These are phyloP conservation scores for Lithohypha guttulata DNA, from an alignment of 2,329 filamentous ascomycete species.

Conservation along the genomic window DNA sequence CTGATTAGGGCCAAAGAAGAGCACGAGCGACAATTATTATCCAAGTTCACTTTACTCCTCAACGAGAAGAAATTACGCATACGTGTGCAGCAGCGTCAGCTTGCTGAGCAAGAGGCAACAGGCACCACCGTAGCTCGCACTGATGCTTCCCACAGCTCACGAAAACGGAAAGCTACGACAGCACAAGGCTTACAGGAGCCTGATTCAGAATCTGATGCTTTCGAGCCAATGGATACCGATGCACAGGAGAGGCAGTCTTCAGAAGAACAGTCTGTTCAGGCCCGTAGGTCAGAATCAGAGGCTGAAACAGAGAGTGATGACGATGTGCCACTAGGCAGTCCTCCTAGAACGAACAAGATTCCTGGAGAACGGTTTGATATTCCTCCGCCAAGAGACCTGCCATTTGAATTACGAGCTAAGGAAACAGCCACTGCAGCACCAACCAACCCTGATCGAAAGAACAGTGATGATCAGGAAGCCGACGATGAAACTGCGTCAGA, in stretches of 20 bases:
- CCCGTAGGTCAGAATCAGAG: constrained; percentile 7
- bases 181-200: constrained; percentile 8
- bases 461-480: constrained; percentile 12
- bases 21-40: constrained; percentile 47
- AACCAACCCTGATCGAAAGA: no score
- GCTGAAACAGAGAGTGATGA: constrained; percentile 13
- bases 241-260: constrained; percentile 4
- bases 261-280: constrained; percentile 3
- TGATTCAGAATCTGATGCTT: constrained; percentile 17
- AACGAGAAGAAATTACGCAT: constrained; percentile 58
- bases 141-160: constrained; percentile 13
- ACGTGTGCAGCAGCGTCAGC: constrained; percentile 45
- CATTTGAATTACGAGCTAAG: no score
- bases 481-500: constrained; percentile 20
- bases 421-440: no score
- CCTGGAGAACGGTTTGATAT: not conserved
- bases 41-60: constrained; percentile 47
- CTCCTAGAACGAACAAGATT: not conserved
- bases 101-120: constrained; percentile 24
- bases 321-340: constrained; percentile 8
- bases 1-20: constrained; percentile 46
- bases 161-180: constrained; percentile 15
- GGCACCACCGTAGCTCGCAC: constrained; percentile 19
- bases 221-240: constrained; percentile 16
- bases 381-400: constrained; percentile 14